Evolutionary conservation across 805 yeast genomes (phyloP).

Genomic region (Cephaloascus fragrans): DNA sequence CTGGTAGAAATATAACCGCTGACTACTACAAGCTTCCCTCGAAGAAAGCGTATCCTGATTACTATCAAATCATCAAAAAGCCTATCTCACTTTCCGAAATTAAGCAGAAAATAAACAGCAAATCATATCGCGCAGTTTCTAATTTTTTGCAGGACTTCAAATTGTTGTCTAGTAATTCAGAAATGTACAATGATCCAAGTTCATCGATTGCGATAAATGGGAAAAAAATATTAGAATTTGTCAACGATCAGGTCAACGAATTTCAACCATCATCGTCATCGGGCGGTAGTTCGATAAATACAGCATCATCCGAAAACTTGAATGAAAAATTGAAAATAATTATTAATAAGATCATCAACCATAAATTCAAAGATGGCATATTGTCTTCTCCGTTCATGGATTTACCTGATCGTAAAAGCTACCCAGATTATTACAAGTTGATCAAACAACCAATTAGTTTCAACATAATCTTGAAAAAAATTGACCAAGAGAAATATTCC

Average conservation of each 20-base stretch:
- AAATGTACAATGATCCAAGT: constrained; percentile 31
- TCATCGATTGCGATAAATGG: constrained; percentile 32
- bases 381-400: constrained; percentile 68
- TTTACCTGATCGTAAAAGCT: constrained; percentile 56
- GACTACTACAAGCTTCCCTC: constrained; percentile 30
- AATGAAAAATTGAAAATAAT: constrained; percentile 13
- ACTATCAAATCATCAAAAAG: constrained; percentile 23
- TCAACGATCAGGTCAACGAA: constrained; percentile 37
- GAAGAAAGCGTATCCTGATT: constrained; percentile 31
- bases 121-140: constrained; percentile 10
- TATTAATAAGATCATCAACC: constrained; percentile 29
- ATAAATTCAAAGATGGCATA: constrained; percentile 37
- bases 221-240: constrained; percentile 22
- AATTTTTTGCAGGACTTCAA: constrained; percentile 22
- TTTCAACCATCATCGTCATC: constrained; percentile 8
- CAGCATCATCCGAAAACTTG: constrained; percentile 11
- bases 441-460: constrained; percentile 72
- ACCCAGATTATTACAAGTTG: constrained; percentile 74
- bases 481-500: constrained; percentile 42
- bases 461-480: constrained; percentile 39
- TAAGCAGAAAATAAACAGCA: constrained; percentile 11
- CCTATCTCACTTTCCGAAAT: constrained; percentile 27
- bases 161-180: constrained; percentile 29
- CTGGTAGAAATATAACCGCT: constrained; percentile 13
- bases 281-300: constrained; percentile 5